Evolutionary conservation across 2,329 filamentous ascomycete genomes (phyloP), one percentile per base, ranked within the genome.

Genomic region (Chaetomiaceae sp.): DNA sequence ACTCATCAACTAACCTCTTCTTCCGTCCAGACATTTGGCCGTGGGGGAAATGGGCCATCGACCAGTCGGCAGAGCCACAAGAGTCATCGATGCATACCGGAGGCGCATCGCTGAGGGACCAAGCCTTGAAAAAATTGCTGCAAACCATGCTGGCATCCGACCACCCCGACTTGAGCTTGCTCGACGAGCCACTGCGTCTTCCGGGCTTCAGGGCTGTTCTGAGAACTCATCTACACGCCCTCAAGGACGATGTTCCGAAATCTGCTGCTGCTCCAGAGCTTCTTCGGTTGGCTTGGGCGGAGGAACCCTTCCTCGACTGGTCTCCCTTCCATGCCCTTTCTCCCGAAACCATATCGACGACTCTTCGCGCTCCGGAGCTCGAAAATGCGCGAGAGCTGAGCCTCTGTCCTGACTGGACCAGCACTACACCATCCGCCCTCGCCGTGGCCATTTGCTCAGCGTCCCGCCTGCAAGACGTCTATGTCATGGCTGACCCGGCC

Each of bases 361-460:
- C 35, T 3, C 16, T 31, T 2, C 23, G 40, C 2, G 34, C 35
- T 7, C 25, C 34, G 4, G 35, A 39, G 16, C 35, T 47, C 8
- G 10, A 23, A 8, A 25, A 21, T 13, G 25, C 35, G 6, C 23
- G 25, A 4, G 17, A n/a, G 30, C 37, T 40, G 23, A 30, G 16
- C 13, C 35, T 47, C 27, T 40, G 25, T 10, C 44, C 35, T 4
- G 37, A 47, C 27, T 47, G 44, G 44, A 40, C 5, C 35, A 31
- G 3, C 35, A 40, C 35, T 37, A 12, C 16, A 21, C n/a, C 25
- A 5, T 10, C 19, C 5, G 37, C 12, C 13, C 25, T 47, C 7
- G 44, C 35, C 5, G 17, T 23, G 25, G 44, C 35, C 17, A 25
- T 40, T 13, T 46, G 44, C 23, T 9, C 27, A 8, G 20, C 40